These are phyloP conservation scores for Ustilago tritici DNA, from an alignment of 1,284 basidiomycete genomes.

Conservation along the genomic window DNA sequence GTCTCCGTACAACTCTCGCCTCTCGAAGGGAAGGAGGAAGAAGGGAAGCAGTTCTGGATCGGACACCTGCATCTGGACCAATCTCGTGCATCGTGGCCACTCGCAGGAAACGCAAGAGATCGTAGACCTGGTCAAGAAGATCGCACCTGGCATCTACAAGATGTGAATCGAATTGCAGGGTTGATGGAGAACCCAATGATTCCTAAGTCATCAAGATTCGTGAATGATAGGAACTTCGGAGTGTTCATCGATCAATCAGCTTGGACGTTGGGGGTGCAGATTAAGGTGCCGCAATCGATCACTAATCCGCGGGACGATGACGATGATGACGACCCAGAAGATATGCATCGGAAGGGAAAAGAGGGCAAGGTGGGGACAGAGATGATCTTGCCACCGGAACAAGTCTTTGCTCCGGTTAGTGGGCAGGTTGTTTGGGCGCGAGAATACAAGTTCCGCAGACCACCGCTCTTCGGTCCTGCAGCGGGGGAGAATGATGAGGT, in stretches of 20 bases:
- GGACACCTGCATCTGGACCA: constrained; percentile 45
- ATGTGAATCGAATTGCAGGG: constrained; percentile 55
- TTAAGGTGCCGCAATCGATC: constrained; percentile 41
- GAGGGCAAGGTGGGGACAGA: neutral
- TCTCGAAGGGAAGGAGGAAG: constrained; percentile 2
- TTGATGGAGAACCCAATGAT: constrained; percentile 59
- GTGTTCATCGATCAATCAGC: constrained; percentile 47
- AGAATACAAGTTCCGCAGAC: constrained; percentile 32
- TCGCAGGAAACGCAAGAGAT: constrained; percentile 47
- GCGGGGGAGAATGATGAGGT: constrained; percentile 55
- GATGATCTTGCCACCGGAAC: constrained; percentile 39
- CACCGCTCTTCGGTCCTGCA: constrained; percentile 50
- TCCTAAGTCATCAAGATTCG: constrained; percentile 34
- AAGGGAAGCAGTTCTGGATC: constrained; percentile 51
- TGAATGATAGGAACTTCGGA: constrained; percentile 39
- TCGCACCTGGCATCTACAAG: constrained; percentile 40
- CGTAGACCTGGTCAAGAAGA: constrained; percentile 32
- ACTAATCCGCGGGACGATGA: constrained; percentile 40
- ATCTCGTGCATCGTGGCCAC: constrained; percentile 55
- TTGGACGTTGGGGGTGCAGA: constrained; percentile 52
- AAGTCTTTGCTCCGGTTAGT: constrained; percentile 56
- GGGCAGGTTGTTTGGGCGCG: constrained; percentile 61
- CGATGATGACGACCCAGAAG: constrained; percentile 17
- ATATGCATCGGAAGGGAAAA: neutral
- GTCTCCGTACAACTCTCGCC: constrained; percentile 30